phyloP scores from a whole-genome alignment of 495 filamentous ascomycete genomes.

The Penicilliopsis zonata region DNA sequence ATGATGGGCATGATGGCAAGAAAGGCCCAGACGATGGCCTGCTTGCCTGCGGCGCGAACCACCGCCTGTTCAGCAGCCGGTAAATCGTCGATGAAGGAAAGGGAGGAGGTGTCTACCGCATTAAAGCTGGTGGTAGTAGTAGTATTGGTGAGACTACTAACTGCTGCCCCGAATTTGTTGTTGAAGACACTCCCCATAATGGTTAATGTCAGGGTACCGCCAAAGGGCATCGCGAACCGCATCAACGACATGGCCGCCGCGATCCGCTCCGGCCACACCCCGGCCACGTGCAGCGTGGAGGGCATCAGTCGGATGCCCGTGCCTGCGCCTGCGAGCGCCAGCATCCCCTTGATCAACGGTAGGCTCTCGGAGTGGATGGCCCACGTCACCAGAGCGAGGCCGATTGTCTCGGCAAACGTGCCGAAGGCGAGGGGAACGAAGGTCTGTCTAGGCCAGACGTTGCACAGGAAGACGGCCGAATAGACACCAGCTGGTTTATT shows the following conservation, averaged over 20 bases:
- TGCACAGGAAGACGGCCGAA: conserved; percentile 40
- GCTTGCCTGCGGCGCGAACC: conserved; percentile 19
- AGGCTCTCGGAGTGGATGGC: conserved; percentile 27
- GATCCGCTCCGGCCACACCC: conserved; percentile 38
- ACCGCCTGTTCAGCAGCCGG: conserved; percentile 9
- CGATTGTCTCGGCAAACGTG: conserved; percentile 33
- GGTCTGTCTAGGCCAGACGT: conserved; percentile 44
- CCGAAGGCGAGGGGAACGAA: conserved; percentile 38
- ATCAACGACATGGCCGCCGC: conserved; percentile 39
- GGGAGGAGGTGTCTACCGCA: conserved; percentile 8
- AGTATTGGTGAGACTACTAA: conserved; percentile 3
- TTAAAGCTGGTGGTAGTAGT: conserved; percentile 3
- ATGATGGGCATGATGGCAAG: conserved; percentile 42
- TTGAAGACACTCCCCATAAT: conserved; percentile 52
- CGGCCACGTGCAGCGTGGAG: conserved; percentile 37
- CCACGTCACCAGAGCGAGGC: conserved; percentile 32
- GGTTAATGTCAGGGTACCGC: conserved; percentile 43
- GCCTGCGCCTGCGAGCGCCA: conserved; percentile 44
- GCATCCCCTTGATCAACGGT: conserved; percentile 42
- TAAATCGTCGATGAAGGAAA: conserved; percentile 10
- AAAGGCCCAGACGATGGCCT: conserved; percentile 45
- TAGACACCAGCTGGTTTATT: conserved; percentile 41
- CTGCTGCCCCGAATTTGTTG: conserved; percentile 26
- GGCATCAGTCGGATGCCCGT: conserved; percentile 41
- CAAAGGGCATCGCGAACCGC: conserved; percentile 39